Conservation (phyloP, 192 early-diverging fungal species). For the Coemansia biformis region DNA sequence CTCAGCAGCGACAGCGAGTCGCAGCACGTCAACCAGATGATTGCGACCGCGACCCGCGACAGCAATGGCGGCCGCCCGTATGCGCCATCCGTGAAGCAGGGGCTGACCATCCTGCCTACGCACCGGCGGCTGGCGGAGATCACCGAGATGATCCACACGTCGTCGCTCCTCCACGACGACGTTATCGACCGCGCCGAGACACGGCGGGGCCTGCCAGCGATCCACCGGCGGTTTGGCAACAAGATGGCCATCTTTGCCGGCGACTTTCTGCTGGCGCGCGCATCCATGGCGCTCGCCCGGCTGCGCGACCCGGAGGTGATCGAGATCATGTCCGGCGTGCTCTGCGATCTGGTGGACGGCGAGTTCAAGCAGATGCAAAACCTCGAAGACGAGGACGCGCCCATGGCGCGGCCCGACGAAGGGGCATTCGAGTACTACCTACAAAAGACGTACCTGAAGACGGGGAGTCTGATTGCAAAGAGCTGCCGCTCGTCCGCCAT, state of each 20-base stretch:
- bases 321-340: constrained; percentile 86
- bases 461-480: constrained; percentile 89
- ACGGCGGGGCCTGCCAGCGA: constrained; percentile 69
- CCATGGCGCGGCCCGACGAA: constrained; percentile 39
- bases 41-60: constrained; percentile 18
- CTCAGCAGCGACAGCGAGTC: constrained; percentile 42
- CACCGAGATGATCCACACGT: constrained; percentile 97
- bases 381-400: constrained; percentile 45
- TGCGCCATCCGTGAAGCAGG: constrained; percentile 18
- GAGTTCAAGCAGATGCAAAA: constrained; percentile 96
- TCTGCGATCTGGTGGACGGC: constrained; percentile 91
- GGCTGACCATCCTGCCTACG: constrained; percentile 66
- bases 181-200: constrained; percentile 74
- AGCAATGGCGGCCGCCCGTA: constrained; percentile 39
- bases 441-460: constrained; percentile 94
- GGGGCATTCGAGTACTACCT: constrained; percentile 83
- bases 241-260: constrained; percentile 94
- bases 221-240: constrained; percentile 88
- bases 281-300: constrained; percentile 84
- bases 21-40: constrained; percentile 23
- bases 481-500: constrained; percentile 83
- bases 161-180: constrained; percentile 93
- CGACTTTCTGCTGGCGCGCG: constrained; percentile 90
- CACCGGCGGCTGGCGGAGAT: constrained; percentile 94
- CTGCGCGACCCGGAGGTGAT: constrained; percentile 88